phyloP scores from a whole-genome alignment of 208 protist genomes.

The Phytomonas francai region DNA sequence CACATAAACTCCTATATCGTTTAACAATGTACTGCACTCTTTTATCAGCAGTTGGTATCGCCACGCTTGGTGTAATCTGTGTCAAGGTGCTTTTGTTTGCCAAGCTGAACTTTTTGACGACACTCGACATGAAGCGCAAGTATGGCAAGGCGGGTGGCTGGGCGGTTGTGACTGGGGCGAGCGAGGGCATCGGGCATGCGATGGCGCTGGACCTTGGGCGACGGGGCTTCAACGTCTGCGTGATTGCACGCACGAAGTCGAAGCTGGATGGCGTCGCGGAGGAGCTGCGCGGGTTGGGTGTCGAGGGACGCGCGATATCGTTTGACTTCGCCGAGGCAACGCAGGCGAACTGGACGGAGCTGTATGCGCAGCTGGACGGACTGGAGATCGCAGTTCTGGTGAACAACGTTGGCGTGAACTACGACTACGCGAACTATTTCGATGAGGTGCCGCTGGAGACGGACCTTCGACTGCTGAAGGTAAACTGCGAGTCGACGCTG shows the following conservation, averaged over 20 bases:
- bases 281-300: conserved; percentile 54
- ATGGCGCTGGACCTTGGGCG: conserved; percentile 85
- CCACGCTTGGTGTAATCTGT: conserved; percentile 21
- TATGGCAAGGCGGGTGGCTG: conserved; percentile 73
- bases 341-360: conserved; percentile 36
- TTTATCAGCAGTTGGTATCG: conserved; percentile 22
- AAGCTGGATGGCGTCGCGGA: conserved; percentile 77
- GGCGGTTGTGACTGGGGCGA: conserved; percentile 92
- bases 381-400: conserved; percentile 67
- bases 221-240: conserved; percentile 88
- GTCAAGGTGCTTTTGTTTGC: conserved; percentile 42
- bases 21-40: neutral
- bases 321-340: conserved; percentile 79
- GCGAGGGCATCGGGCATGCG: conserved; percentile 91
- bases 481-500: conserved; percentile 82
- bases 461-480: conserved; percentile 70
- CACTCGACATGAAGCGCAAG: conserved; percentile 50
- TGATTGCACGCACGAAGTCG: conserved; percentile 81
- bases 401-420: conserved; percentile 93
- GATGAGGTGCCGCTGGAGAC: conserved; percentile 58
- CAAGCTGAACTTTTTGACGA: conserved; percentile 39
- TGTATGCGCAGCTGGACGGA: conserved; percentile 45
- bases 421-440: conserved; percentile 88
- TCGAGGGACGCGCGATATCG: conserved; percentile 66
- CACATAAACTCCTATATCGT: neutral